phyloP scores from a whole-genome alignment of 495 filamentous ascomycete species.

The Penicillium egyptiacum region DNA sequence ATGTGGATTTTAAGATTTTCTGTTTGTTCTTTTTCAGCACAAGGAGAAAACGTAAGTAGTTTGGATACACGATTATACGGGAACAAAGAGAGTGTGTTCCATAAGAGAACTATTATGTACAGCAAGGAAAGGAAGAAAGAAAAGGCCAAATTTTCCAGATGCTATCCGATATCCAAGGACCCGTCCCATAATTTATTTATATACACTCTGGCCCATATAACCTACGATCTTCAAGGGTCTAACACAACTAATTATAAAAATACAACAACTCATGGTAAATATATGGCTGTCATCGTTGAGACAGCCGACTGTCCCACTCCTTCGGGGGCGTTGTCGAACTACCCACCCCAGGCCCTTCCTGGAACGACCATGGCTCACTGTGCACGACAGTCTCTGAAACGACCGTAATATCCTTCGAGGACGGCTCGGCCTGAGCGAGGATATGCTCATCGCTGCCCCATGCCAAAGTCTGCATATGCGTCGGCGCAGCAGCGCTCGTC shows the following conservation, averaged over 20 bases:
- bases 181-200: background rate
- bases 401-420: constrained; percentile 31
- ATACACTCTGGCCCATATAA: background rate
- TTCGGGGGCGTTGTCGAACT: background rate
- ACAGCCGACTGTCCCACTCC: background rate
- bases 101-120: background rate
- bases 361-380: constrained; percentile 24
- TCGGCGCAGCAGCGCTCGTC: constrained; percentile 10
- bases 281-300: constrained; percentile 1
- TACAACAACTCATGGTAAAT: background rate
- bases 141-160: background rate
- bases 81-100: too few relatives aligned
- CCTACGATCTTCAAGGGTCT: background rate
- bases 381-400: constrained; percentile 35
- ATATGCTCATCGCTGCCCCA: constrained; percentile 38
- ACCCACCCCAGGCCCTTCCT: background rate
- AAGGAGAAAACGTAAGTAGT: too few relatives aligned
- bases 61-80: too few relatives aligned
- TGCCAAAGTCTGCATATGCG: constrained; percentile 20
- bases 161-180: background rate
- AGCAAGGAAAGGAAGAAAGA: background rate
- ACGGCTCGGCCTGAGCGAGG: constrained; percentile 13
- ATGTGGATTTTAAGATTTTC: too few relatives aligned
- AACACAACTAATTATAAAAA: background rate
- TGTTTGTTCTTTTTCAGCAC: too few relatives aligned